Percentiles rank a stretch among this genome's conserved stretches.
phyloP scores from a whole-genome alignment of 345 rosid species.

The Bruguiera sexangula region DNA sequence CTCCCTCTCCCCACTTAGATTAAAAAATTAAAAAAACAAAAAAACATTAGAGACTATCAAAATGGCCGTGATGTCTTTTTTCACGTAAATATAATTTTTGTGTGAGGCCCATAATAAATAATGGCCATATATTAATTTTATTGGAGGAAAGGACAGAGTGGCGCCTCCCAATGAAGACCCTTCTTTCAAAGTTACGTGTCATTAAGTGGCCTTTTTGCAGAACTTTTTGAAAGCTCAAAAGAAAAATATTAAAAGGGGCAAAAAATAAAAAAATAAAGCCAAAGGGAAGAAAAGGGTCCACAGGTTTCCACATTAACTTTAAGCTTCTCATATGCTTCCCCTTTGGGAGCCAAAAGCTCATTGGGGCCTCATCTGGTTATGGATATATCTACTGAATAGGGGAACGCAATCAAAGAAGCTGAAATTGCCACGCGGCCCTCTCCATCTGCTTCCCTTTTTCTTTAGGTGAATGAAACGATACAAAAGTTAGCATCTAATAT shows the following conservation, averaged over 20 bases:
- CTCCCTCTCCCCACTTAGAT: no score
- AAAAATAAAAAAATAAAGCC: background rate
- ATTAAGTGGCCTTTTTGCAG: background rate
- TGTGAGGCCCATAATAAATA: background rate
- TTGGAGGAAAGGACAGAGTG: background rate
- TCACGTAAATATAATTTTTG: background rate
- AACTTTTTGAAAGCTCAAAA: background rate
- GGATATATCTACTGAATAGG: constrained; percentile 27
- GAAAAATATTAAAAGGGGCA: background rate
- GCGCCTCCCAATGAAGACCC: background rate
- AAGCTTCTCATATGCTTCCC: constrained; percentile 10
- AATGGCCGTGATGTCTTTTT: constrained; percentile 8
- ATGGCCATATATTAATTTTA: background rate
- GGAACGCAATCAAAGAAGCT: constrained; percentile 27
- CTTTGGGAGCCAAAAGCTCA: constrained; percentile 14
- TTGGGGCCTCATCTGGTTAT: constrained; percentile 20
- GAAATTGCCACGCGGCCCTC: constrained; percentile 31
- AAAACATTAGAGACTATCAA: background rate
- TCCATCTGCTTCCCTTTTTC: background rate
- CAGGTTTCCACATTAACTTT: background rate
- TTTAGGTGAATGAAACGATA: no score
- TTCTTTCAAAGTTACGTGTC: background rate
- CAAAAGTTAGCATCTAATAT: background rate
- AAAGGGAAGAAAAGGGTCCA: background rate
- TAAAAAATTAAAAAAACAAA: no score